These are phyloP conservation scores for Hebeloma cylindrosporum DNA, from an alignment of 768 basidiomycete species.

Conservation along the genomic window DNA sequence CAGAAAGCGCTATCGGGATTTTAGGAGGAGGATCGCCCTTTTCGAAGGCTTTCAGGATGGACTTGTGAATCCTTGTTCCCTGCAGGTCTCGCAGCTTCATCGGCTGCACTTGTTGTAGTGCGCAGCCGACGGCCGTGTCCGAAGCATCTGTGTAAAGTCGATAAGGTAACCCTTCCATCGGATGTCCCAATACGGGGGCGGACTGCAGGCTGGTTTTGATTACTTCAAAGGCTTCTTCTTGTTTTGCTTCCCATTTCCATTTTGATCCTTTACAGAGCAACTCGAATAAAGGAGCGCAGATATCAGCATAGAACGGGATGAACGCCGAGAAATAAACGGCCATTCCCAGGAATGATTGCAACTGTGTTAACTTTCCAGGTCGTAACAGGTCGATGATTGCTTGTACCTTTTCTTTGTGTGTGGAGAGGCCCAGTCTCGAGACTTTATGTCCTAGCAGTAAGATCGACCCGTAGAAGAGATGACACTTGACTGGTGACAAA, in stretches of 20 bases:
- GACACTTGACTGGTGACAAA: no score
- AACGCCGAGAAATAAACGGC: constrained; percentile 37
- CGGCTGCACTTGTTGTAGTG: constrained; percentile 23
- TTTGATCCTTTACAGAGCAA: constrained; percentile 27
- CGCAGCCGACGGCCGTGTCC: constrained; percentile 25
- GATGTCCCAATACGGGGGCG: constrained; percentile 33
- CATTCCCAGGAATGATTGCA: constrained; percentile 36
- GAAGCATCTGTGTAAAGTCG: constrained; percentile 35
- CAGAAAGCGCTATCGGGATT: neutral
- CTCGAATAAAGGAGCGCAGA: constrained; percentile 31
- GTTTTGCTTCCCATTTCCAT: constrained; percentile 21
- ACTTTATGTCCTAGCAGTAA: no score
- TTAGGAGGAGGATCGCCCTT: neutral
- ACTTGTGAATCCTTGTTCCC: constrained; percentile 6
- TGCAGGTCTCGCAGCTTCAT: constrained; percentile 20
- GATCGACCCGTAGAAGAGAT: no score
- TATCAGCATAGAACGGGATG: constrained; percentile 35
- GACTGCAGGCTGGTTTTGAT: constrained; percentile 24
- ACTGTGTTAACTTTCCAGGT: no score
- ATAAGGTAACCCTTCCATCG: constrained; percentile 28
- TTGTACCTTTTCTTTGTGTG: no score
- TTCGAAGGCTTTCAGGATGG: neutral
- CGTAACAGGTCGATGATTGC: no score
- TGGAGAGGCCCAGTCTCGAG: no score
- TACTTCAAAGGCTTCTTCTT: constrained; percentile 29